Percentiles rank a stretch among this genome's conserved stretches.
phyloP scores from a whole-genome alignment of 1,284 basidiomycete species.

The Exobasidium rhododendri region DNA sequence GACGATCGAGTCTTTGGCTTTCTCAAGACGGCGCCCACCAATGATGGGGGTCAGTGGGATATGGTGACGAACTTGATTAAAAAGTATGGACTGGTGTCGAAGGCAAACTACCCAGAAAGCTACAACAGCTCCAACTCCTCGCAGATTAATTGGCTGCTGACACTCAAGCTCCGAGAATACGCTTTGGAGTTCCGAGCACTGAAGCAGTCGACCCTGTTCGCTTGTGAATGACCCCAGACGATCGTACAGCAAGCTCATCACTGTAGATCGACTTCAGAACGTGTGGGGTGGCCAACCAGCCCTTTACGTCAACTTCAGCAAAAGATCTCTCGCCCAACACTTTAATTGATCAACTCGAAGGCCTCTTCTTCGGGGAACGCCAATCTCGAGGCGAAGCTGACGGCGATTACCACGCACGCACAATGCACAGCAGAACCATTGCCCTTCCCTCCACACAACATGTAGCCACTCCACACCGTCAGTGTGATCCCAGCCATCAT shows the following conservation, averaged over 20 bases:
- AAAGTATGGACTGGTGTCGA: slow-evolving; percentile 54
- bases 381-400: too few relatives aligned
- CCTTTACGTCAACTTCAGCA: slow-evolving; percentile 76
- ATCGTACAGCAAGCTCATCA: slow-evolving; percentile 76
- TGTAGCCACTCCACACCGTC: too few relatives aligned
- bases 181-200: slow-evolving; percentile 75
- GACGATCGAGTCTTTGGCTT: slow-evolving; percentile 77
- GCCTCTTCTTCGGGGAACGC: too few relatives aligned
- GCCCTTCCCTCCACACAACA: too few relatives aligned
- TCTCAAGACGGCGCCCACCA: slow-evolving; percentile 73
- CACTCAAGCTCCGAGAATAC: slow-evolving; percentile 85
- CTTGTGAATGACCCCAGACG: slow-evolving; percentile 94
- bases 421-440: too few relatives aligned
- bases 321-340: too few relatives aligned
- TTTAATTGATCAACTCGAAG: too few relatives aligned
- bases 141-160: slow-evolving; percentile 74
- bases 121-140: slow-evolving; percentile 72
- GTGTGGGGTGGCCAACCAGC: slow-evolving; percentile 80
- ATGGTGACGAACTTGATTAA: slow-evolving; percentile 14
- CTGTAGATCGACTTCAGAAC: slow-evolving; percentile 87
- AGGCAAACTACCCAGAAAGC: slow-evolving; percentile 78
- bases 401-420: too few relatives aligned
- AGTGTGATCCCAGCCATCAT: too few relatives aligned
- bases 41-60: slow-evolving; percentile 85
- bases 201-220: slow-evolving; percentile 65